Conservation (phyloP, 257 asterid species). For the Forsythia suspensa region DNA sequence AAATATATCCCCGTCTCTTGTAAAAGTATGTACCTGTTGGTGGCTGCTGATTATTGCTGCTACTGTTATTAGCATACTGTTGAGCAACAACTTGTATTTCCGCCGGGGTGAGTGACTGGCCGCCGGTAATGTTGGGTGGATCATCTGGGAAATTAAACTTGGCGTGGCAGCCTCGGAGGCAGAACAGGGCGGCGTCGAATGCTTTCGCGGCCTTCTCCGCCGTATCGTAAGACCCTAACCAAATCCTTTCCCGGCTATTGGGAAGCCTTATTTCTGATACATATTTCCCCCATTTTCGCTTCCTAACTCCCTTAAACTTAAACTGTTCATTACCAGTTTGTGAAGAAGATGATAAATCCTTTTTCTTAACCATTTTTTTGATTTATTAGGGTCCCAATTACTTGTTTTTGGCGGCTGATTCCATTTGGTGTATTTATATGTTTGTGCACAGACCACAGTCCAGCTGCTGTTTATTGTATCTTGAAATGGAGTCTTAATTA, state of each 20-base stretch:
- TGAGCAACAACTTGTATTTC: constrained; percentile 24
- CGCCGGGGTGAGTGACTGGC: constrained; percentile 8
- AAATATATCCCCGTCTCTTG: background rate
- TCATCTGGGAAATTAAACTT: constrained; percentile 21
- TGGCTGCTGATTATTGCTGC: background rate
- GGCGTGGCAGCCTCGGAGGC: constrained; percentile 26
- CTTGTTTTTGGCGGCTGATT: background rate
- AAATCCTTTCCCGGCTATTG: constrained; percentile 28
- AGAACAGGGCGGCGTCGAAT: constrained; percentile 26
- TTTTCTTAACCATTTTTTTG: background rate
- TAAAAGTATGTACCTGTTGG: background rate
- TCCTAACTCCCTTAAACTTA: constrained; percentile 26
- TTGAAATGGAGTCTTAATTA: background rate
- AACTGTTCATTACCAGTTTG: background rate
- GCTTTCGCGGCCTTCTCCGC: constrained; percentile 30
- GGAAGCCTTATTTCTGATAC: constrained; percentile 28
- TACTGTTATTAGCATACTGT: constrained; percentile 2
- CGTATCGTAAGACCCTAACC: constrained; percentile 19
- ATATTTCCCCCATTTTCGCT: constrained; percentile 29
- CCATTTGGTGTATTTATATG: constrained; percentile 2
- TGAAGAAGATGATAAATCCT: background rate
- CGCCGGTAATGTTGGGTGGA: constrained; percentile 17
- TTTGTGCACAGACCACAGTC: background rate
- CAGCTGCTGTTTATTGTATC: background rate
- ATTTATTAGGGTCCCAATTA: background rate